Base-by-base conservation (phyloP, 441 rosid genomes). In the Rhodomyrtus psidioides region DNA sequence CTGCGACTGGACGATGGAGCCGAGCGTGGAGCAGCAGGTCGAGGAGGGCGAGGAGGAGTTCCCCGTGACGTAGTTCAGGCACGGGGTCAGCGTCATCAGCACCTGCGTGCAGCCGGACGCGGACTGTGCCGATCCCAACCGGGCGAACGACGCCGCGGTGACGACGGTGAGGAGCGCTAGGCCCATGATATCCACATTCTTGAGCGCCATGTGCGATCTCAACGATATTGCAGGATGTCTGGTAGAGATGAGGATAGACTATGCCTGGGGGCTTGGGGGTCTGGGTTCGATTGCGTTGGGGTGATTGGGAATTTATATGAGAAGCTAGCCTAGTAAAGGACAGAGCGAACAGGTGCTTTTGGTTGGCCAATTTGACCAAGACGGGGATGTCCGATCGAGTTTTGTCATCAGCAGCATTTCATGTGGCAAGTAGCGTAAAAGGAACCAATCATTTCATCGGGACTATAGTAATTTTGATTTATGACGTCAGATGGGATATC, bases 1-100 rank as follows among this genome's bases (percentile, higher is more conserved):
- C 26, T 88, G 92, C 7, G 92, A 85, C 87, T 93, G 94, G 83
- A 93, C 94, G 6, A 92, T 89, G 74, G 51, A 84, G 83, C 90
- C 90, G 1, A 95, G 92, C 89, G 89, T 92, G 23, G 94, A 92
- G 91, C 96, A 94, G 90, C 97, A 95, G 16, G 92, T 85, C 55
- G 93, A 87, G 5, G 97, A 90, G 8, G 97, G 96, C 12, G 87
- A 62, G 12, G 98, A 90, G 74, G 96, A 90, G 86, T 93, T 95
- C 70, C 96, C 94, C 12, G 95, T 91, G 42, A 95, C 89, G 88
- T 91, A 94, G 89, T 87, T 88, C 12, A 94, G 91, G 90, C 98
- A 95, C 5, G 97, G 94, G 56, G 91, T 42, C 19, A 94, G 83
- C 54, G 92, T 85, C 23, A 90, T 28, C 15, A 95, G 87, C 21